Evolutionary conservation across 352 stramenopile species (phyloP).

Genomic region (Thraustochytrium sp.): DNA sequence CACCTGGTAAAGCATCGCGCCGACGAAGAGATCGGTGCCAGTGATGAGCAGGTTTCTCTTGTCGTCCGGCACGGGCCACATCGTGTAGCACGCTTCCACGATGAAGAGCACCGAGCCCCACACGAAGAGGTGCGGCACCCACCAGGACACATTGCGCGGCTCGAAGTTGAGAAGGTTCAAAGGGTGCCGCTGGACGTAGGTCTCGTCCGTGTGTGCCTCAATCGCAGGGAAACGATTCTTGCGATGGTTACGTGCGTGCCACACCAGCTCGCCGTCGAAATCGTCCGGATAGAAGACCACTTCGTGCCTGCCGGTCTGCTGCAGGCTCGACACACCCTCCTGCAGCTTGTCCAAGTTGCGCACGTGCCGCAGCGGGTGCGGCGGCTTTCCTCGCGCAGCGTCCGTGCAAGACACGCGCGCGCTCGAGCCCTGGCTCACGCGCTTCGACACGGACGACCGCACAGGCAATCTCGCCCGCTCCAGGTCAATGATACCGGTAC

Average conservation of each 20-base stretch:
- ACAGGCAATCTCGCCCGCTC: no score
- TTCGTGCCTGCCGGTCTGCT: not conserved
- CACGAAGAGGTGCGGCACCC: not conserved
- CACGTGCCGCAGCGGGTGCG: not conserved
- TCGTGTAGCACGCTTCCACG: not conserved
- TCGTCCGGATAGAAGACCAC: not conserved
- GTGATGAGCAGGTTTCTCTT: not conserved
- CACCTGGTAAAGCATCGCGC: not conserved
- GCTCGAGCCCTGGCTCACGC: no score
- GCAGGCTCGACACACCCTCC: not conserved
- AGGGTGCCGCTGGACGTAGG: not conserved
- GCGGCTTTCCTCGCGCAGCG: no score
- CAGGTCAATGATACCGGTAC: no score
- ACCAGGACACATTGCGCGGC: not conserved
- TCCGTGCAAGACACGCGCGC: no score
- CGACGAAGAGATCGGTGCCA: not conserved
- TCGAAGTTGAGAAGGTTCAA: not conserved
- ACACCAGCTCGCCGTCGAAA: slow-evolving; percentile 3
- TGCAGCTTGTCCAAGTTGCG: not conserved
- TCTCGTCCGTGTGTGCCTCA: not conserved
- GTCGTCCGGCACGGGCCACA: not conserved
- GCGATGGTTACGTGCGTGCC: not conserved
- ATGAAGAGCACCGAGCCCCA: not conserved
- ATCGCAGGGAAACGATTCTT: not conserved
- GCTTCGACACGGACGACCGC: no score